A percentile compares a stretch with the other conserved stretches of the same genome.
These are phyloP conservation scores for Chlorociboria aeruginascens DNA, from an alignment of 495 filamentous ascomycete genomes.

Conservation along the genomic window DNA sequence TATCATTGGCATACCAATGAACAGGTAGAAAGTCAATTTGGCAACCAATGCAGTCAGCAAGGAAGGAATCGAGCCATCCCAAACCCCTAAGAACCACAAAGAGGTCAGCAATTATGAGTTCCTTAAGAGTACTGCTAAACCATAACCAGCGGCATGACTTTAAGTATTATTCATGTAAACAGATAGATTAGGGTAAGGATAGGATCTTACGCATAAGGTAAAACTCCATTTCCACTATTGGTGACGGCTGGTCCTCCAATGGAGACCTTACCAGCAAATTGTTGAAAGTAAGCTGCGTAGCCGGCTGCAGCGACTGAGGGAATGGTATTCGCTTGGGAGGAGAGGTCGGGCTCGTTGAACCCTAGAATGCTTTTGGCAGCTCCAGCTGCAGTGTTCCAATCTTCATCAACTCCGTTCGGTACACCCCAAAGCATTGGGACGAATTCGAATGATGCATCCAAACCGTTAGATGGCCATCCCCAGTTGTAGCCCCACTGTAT, in stretches of 20 bases:
- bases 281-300: constrained; percentile 7
- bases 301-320: constrained; percentile 5
- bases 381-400: constrained; percentile 1
- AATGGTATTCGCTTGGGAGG: constrained; percentile 1
- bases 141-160: too few species aligned
- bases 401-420: not conserved
- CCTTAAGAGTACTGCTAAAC: too few species aligned
- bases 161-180: too few species aligned
- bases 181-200: too few species aligned
- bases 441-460: not conserved
- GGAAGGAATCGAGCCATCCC: constrained; percentile 6
- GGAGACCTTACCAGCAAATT: constrained; percentile 3
- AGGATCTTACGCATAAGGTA: not conserved
- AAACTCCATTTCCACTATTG: not conserved
- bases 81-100: not conserved
- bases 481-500: not conserved
- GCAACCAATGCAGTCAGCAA: constrained; percentile 4
- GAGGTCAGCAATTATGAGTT: too few species aligned
- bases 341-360: constrained; percentile 12
- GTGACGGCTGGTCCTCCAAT: constrained; percentile 9
- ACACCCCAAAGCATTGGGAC: constrained; percentile 7
- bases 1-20: constrained; percentile 8
- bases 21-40: constrained; percentile 7
- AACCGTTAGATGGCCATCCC: not conserved
- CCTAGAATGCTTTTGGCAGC: constrained; percentile 4